These are phyloP conservation scores for Ceratobasidium sp. DNA, from an alignment of 1,284 basidiomycete species.

Conservation along the genomic window DNA sequence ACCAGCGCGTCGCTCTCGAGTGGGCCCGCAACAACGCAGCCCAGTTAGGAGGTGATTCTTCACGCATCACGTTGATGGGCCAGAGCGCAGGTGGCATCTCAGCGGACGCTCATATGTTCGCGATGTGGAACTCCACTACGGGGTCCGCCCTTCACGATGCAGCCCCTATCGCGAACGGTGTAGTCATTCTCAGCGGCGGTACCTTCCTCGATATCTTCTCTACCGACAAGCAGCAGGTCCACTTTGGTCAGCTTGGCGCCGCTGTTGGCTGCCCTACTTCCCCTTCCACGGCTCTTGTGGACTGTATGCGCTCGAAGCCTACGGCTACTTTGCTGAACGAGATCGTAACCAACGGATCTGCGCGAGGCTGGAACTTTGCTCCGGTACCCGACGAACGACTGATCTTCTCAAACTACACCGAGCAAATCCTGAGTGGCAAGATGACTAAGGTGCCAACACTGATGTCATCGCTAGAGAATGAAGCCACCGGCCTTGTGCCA, in stretches of 20 bases:
- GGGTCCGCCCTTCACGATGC: not conserved
- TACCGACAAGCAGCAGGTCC: conserved; percentile 1
- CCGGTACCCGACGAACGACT: not conserved
- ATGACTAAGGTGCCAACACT: not conserved
- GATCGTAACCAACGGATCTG: not conserved
- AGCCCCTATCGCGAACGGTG: not conserved
- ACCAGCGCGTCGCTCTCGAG: conserved; percentile 53
- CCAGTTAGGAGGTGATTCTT: no score
- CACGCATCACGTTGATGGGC: no score
- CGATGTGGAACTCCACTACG: no score
- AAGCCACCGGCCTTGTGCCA: no score
- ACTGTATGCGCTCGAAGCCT: not conserved
- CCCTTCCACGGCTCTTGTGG: not conserved
- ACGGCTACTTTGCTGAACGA: not conserved
- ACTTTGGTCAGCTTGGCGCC: not conserved
- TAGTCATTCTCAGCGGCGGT: not conserved
- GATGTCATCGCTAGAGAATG: no score
- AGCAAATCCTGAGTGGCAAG: not conserved
- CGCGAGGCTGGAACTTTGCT: conserved; percentile 10
- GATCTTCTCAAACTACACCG: conserved; percentile 3
- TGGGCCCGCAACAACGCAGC: conserved; percentile 59
- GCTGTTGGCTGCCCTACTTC: not conserved
- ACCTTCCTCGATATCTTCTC: conserved; percentile 17
- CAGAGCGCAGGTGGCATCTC: no score
- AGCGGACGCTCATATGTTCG: no score